Conservation (phyloP, 2,329 filamentous ascomycete genomes). For the Bimuria novae-zelandiae region DNA sequence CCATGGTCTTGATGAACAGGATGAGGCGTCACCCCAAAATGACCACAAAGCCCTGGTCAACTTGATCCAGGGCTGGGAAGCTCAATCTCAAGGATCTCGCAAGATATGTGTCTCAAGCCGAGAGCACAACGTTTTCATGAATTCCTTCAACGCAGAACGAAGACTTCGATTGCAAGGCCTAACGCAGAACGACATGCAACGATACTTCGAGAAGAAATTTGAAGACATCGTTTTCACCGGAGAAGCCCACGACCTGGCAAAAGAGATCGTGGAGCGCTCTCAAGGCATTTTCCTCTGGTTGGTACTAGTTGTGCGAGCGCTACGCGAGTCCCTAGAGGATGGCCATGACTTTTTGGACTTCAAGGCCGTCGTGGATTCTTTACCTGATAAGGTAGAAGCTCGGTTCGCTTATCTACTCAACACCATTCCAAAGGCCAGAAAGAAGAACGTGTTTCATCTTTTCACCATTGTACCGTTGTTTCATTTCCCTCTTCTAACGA, state of each 20-base stretch:
- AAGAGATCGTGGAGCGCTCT: slow-evolving; percentile 5
- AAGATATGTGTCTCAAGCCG: slow-evolving; percentile 21
- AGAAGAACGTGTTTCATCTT: slow-evolving; percentile 1
- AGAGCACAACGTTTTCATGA: slow-evolving; percentile 13
- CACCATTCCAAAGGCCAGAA: neutral
- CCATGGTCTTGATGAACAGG: slow-evolving; percentile 15
- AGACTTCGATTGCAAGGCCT: slow-evolving; percentile 12
- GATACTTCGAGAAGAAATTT: neutral
- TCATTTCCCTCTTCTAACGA: neutral
- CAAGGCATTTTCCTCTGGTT: slow-evolving; percentile 17
- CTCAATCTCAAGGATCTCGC: neutral
- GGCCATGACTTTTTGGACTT: neutral
- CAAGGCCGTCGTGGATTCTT: neutral
- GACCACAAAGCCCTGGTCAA: slow-evolving; percentile 3
- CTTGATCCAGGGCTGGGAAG: neutral
- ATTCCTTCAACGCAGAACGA: neutral
- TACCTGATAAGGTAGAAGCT: slow-evolving; percentile 1
- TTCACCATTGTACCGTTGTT: neutral
- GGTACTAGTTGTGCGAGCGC: slow-evolving; percentile 8
- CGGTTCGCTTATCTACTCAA: slow-evolving; percentile 5
- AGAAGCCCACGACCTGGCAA: neutral
- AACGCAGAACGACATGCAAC: slow-evolving; percentile 9
- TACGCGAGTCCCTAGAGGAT: slow-evolving; percentile 4
- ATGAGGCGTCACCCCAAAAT: neutral
- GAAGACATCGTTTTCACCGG: neutral